Base-by-base conservation (phyloP, 371 early-diverging fungal genomes). In the Choanephora cucurbitarum region DNA sequence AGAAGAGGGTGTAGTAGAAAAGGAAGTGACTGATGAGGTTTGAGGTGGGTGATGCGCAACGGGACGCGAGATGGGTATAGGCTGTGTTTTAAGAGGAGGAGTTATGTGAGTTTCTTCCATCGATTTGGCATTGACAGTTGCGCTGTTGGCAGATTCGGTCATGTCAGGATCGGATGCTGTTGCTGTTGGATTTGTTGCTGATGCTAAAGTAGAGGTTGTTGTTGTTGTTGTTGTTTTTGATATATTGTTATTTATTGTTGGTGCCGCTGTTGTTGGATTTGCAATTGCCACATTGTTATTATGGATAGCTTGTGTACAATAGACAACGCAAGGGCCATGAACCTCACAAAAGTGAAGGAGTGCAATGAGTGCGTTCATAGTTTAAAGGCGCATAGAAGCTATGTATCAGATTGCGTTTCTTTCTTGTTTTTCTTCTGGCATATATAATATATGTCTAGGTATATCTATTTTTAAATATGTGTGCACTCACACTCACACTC, bases 321-420 rank as follows among this genome's bases (percentile, higher is more conserved):
- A 73, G 19, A 81, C 76, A 24, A 80, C 74, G 40, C 78, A 75
- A 13, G 83, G 83, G 1, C 85, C 85, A 59, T 84, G 81, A 17
- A 72, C 70, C 49, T 84, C 85, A 55, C 85, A 84, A 60, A 84
- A 84, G 55, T 80, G 80, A 34, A 80, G 57, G 9, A 82, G 62
- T 28, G 80, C 70, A 46, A 80, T 66, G 22, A 80, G 66, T 24
- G 77, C 82, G 67, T 82, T 82, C 82, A 82, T 82, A 28, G 31
- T 19, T 44, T 4, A 41, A 37, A 37, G 37, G 10, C 37, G 14
- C 37, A 37, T 14, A 33, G 41, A 28, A 5, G 28, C 28, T 28
- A 28, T 28, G 28, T 28, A 28, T 28, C 7, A 28, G 28, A 28
- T 28, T 28, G 3, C 5, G 28, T 46, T 24, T 46, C 11, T 23